A percentile compares a stretch with the other conserved stretches of the same genome.
Evolutionary conservation across 2,329 filamentous ascomycete genomes (phyloP).

Genomic region (Blastomyces emzantsi): DNA sequence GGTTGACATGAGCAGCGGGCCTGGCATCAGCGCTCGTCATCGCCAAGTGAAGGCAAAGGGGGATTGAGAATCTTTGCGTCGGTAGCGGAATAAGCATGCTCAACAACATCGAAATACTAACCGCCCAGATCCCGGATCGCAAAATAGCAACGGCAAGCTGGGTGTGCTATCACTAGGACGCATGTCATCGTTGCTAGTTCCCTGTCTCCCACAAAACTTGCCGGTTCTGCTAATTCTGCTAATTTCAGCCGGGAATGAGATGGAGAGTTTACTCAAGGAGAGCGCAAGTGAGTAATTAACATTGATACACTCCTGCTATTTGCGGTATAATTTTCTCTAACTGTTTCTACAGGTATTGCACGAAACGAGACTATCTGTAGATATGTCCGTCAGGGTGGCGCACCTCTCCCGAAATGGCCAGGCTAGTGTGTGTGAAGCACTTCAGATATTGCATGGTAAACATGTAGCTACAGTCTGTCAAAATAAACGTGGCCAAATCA

Average conservation of each 20-base stretch:
- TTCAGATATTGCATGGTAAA: not conserved
- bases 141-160: not conserved
- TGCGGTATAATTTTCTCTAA: not conserved
- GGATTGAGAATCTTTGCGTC: not conserved
- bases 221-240: not conserved
- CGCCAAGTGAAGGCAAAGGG: not conserved
- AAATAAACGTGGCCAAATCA: not conserved
- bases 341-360: not conserved
- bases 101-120: not conserved
- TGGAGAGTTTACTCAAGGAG: not conserved
- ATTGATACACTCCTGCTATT: not conserved
- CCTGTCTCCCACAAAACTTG: not conserved
- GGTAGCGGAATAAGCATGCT: not conserved
- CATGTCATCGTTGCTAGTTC: not conserved
- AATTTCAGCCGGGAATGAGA: not conserved
- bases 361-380: not conserved
- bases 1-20: not conserved
- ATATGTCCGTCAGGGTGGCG: not conserved
- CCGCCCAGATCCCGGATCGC: not conserved
- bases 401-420: not conserved
- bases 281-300: not conserved
- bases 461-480: not conserved
- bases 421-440: not conserved
- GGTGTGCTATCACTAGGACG: not conserved
- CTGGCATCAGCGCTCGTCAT: not conserved